phyloP scores from a whole-genome alignment of 495 filamentous ascomycete genomes.

The Penicillium malachiteum region DNA sequence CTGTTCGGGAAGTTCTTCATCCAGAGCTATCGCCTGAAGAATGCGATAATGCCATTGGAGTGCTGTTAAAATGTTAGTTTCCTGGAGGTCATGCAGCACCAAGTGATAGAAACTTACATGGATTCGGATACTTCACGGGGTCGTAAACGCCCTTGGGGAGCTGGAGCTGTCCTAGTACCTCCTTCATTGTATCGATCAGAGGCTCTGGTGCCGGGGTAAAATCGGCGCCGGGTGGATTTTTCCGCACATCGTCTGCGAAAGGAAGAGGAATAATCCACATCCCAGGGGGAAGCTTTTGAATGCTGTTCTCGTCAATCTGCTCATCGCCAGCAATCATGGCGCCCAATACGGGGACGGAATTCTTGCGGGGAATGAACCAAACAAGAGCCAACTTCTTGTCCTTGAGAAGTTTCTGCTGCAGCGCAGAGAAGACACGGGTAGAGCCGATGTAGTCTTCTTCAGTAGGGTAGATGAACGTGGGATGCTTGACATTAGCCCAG shows the following conservation, averaged over 20 bases:
- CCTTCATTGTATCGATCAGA: conserved; percentile 77
- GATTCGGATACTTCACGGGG: conserved; percentile 87
- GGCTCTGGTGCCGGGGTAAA: conserved; percentile 59
- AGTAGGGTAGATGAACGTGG: conserved; percentile 91
- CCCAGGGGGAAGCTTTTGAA: conserved; percentile 74
- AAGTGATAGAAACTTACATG: conserved; percentile 39
- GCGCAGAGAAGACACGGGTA: conserved; percentile 85
- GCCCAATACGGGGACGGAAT: conserved; percentile 72
- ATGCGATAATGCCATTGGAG: conserved; percentile 99
- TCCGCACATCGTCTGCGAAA: conserved; percentile 86
- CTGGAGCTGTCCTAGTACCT: conserved; percentile 80
- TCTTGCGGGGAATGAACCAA: conserved; percentile 84
- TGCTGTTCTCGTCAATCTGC: conserved; percentile 61
- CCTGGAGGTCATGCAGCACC: neutral
- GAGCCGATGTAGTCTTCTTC: conserved; percentile 89
- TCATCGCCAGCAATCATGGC: conserved; percentile 77
- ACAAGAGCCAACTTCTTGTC: conserved; percentile 77
- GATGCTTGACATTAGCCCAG: conserved; percentile 83
- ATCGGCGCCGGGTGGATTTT: conserved; percentile 58
- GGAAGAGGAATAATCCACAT: conserved; percentile 89
- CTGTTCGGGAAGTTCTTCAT: conserved; percentile 82
- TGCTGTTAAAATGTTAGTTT: conserved; percentile 31
- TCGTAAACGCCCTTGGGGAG: conserved; percentile 84
- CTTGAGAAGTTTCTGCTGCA: conserved; percentile 81
- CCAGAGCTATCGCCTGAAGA: conserved; percentile 85